Base-by-base conservation (phyloP, 805 yeast genomes). In the Lachancea mirantina region DNA sequence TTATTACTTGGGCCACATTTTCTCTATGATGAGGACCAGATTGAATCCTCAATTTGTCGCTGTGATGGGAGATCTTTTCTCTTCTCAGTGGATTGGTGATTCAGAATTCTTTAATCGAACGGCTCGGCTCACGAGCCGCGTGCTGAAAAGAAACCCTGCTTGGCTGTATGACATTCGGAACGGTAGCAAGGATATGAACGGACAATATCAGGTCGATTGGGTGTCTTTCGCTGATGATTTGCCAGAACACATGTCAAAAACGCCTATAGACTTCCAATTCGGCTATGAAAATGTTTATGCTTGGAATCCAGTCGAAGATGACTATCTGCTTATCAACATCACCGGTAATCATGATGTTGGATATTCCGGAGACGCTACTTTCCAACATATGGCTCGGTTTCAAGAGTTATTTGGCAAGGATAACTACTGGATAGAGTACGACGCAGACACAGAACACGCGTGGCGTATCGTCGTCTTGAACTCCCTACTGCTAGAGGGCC, bases 271-370 rank as follows among this genome's bases (percentile, higher is more conserved):
- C 8, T 61, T 63, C 31, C 50, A 55, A 11, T 73, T 63, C 43
- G 83, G 74, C 6, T 78, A 70, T 49, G 56, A 61, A 29, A 74
- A 81, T 52, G 72, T 78, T 5, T 72, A 74, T 42, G 81, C 78
- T 46, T 83, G 94, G 94, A 63, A 67, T 23, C 49, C 68, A 17
- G 55, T 58, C 14, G 47, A 59, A 15, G 66, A 69, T 21, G 74
- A 73, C 38, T 88, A 84, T 8, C 59, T 83, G 22, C 74, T 89
- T 50, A 70, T 85, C 40, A 92, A 92, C 54, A 63, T 92, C 28
- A 78, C 94, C 2, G 98, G 98, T 2, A 92, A 92, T 55, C 98
- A 92, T 55, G 98, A 92, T 55, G 77, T 89, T 29, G 98, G 98
- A 0, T 89, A 92, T 54, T 74, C 83, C 29, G 97, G 97, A 1